Conservation (phyloP, 1,139 yeast genomes). For the Candida anutae region DNA sequence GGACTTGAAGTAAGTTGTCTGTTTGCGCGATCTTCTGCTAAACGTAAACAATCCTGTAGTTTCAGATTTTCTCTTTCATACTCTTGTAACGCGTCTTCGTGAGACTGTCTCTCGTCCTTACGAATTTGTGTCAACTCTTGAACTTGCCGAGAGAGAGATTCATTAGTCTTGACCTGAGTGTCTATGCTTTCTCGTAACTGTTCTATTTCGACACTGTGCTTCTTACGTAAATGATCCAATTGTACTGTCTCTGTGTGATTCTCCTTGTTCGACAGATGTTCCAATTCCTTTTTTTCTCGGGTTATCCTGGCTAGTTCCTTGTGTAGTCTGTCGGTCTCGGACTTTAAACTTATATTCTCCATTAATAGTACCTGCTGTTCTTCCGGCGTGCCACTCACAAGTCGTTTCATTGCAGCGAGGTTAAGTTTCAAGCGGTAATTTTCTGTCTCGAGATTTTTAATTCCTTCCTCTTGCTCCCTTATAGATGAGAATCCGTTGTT, state of each 20-base stretch:
- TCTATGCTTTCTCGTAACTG: no score
- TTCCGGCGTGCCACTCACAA: conserved; percentile 38
- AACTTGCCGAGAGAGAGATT: conserved; percentile 10
- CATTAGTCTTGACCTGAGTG: conserved; percentile 6
- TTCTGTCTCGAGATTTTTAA: conserved; percentile 47
- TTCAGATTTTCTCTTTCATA: conserved; percentile 4
- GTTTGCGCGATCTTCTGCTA: conserved; percentile 3
- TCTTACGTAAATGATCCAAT: not conserved
- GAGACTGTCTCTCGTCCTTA: not conserved
- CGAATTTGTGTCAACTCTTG: conserved; percentile 6
- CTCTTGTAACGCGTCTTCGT: conserved; percentile 2
- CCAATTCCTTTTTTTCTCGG: conserved; percentile 2
- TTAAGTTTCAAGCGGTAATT: conserved; percentile 58
- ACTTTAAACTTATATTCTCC: conserved; percentile 34
- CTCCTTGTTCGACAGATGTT: conserved; percentile 12
- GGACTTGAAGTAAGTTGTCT: not conserved
- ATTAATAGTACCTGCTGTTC: conserved; percentile 31
- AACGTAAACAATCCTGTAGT: conserved; percentile 3
- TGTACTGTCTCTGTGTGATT: conserved; percentile 4
- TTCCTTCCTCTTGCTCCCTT: conserved; percentile 46
- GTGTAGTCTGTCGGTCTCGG: conserved; percentile 22
- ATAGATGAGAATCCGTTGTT: conserved; percentile 24
- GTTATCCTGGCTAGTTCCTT: conserved; percentile 10
- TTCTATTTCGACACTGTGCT: conserved; percentile 3
- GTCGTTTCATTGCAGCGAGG: conserved; percentile 44